Percentiles rank a stretch among this genome's conserved stretches.
phyloP scores from a whole-genome alignment of 768 basidiomycete genomes.

The Kwoniella sp. region DNA sequence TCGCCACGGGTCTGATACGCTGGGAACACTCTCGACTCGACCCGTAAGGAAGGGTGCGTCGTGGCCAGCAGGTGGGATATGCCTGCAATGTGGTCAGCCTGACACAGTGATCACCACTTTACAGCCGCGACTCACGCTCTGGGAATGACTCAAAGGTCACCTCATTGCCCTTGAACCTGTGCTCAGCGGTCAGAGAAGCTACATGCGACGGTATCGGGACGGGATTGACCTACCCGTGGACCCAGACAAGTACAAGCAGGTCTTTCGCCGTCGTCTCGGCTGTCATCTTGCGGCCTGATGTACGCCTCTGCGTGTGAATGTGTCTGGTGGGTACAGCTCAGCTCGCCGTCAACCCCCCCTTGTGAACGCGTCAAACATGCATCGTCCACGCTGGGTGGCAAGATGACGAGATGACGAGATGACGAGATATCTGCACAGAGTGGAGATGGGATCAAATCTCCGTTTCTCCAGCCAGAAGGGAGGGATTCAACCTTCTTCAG shows the following conservation, averaged over 20 bases:
- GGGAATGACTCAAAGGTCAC: conserved; percentile 61
- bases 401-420: no score
- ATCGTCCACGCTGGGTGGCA: no score
- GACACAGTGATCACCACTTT: no score
- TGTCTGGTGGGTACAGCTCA: no score
- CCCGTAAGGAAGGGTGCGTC: conserved; percentile 57
- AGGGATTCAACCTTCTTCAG: no score
- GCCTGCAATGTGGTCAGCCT: no score
- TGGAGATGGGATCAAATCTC: no score
- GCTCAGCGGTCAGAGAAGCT: not conserved
- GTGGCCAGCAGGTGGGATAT: conserved; percentile 71
- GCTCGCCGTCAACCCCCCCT: no score
- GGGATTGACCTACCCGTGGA: conserved; percentile 43
- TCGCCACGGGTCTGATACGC: conserved; percentile 93
- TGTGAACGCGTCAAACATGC: conserved; percentile 5
- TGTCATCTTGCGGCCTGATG: not conserved
- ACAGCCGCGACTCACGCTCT: conserved; percentile 55
- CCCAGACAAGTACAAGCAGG: conserved; percentile 49
- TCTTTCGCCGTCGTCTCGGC: conserved; percentile 32
- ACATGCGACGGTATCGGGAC: not conserved
- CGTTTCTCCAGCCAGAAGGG: no score
- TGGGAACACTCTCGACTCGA: conserved; percentile 79
- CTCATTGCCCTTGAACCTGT: conserved; percentile 51
- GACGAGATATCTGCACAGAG: no score
- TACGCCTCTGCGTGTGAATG: no score